A percentile compares a stretch with the other conserved stretches of the same genome.
Evolutionary conservation across 73 alveolate genomes (phyloP).

Genomic region (Paramecium biaurelia): DNA sequence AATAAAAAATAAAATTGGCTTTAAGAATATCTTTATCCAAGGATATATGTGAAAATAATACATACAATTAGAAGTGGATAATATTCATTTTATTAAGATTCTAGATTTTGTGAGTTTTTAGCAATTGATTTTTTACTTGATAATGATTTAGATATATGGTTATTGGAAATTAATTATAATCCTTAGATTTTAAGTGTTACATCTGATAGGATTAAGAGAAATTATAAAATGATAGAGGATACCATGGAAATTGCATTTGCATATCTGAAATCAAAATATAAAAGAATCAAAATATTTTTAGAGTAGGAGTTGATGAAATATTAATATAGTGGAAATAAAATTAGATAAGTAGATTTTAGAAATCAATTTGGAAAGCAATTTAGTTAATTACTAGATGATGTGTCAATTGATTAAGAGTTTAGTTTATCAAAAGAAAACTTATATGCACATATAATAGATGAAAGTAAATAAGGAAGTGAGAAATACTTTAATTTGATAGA

Average conservation of each 20-base stretch:
- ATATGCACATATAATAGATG: slow-evolving; percentile 38
- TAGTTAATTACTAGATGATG: not conserved
- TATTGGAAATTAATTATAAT: slow-evolving; percentile 42
- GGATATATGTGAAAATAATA: not conserved
- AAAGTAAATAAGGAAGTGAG: not conserved
- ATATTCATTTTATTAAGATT: not conserved
- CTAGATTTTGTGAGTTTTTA: slow-evolving; percentile 40
- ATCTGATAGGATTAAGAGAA: not conserved
- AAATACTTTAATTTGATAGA: slow-evolving; percentile 30
- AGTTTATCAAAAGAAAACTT: not conserved
- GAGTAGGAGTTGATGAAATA: not conserved
- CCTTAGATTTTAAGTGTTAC: slow-evolving; percentile 38
- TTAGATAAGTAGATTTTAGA: slow-evolving; percentile 31
- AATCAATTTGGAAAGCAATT: not conserved
- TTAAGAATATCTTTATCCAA: not conserved
- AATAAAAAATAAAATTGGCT: slow-evolving; percentile 2
- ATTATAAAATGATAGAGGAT: slow-evolving; percentile 44
- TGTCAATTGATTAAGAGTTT: not conserved
- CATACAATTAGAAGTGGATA: slow-evolving; percentile 51
- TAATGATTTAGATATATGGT: slow-evolving; percentile 42
- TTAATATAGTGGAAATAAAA: slow-evolving; percentile 1
- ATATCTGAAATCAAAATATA: not conserved
- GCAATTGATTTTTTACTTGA: slow-evolving; percentile 44
- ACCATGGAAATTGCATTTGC: slow-evolving; percentile 26
- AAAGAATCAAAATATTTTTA: not conserved